Percentiles rank a stretch among this genome's conserved stretches.
phyloP scores from a whole-genome alignment of 768 basidiomycete species.

The Lactarius deliciosus region DNA sequence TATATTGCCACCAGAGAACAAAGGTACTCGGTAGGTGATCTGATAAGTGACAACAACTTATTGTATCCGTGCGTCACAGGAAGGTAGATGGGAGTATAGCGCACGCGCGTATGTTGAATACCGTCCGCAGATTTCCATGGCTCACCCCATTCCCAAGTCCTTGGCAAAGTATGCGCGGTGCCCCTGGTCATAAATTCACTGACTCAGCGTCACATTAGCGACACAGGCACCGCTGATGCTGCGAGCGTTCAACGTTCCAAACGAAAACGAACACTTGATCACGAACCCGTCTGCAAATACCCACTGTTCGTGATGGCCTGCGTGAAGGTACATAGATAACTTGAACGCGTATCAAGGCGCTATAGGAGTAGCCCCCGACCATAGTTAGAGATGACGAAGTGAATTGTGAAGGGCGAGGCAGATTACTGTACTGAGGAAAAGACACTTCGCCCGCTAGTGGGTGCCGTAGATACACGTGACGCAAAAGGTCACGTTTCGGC shows the following conservation, averaged over 20 bases:
- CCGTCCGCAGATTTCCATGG: neutral
- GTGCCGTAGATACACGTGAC: too few relatives aligned
- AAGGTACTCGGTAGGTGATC: neutral
- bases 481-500: too few relatives aligned
- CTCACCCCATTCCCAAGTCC: neutral
- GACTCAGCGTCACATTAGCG: neutral
- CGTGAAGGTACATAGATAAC: neutral
- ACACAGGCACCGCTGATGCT: neutral
- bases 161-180: neutral
- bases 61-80: neutral
- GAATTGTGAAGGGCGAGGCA: neutral
- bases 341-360: neutral
- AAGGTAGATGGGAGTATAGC: neutral
- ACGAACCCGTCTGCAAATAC: neutral
- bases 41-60: neutral
- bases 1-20: neutral
- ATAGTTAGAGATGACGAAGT: neutral
- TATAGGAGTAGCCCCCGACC: neutral
- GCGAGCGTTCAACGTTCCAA: neutral
- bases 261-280: neutral
- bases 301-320: too few relatives aligned
- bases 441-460: too few relatives aligned
- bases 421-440: too few relatives aligned
- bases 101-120: neutral
- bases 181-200: neutral